Percentiles rank a stretch among this genome's conserved stretches.
These are phyloP conservation scores for Metschnikowia sp. DNA, from an alignment of 805 yeast species.

Conservation along the genomic window DNA sequence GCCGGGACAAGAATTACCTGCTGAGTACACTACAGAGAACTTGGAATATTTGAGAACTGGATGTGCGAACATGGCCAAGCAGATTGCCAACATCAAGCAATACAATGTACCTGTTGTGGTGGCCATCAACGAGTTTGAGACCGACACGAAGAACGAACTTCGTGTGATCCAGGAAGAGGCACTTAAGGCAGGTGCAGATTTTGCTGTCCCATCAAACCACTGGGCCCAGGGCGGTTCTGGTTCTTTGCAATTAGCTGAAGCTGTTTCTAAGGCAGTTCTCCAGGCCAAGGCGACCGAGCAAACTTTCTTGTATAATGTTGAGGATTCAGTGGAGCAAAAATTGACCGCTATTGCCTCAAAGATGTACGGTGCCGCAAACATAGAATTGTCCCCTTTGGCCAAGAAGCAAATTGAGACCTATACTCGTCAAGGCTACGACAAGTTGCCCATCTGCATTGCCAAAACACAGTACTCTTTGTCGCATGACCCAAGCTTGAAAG, in stretches of 20 bases:
- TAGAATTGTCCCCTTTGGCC: constrained; percentile 82
- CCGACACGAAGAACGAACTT: constrained; percentile 80
- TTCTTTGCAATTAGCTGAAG: constrained; percentile 77
- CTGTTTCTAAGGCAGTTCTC: constrained; percentile 70
- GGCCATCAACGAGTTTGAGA: constrained; percentile 83
- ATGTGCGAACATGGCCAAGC: constrained; percentile 85
- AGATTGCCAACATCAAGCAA: constrained; percentile 76
- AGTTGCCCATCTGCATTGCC: constrained; percentile 93
- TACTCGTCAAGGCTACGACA: constrained; percentile 82
- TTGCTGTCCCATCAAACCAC: constrained; percentile 87
- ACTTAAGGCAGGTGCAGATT: constrained; percentile 85
- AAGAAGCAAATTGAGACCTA: constrained; percentile 75
- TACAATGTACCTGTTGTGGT: constrained; percentile 93
- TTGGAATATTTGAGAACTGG: constrained; percentile 75
- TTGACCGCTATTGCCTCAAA: constrained; percentile 72
- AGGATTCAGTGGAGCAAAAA: constrained; percentile 75
- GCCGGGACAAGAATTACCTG: constrained; percentile 86
- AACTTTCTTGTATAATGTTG: constrained; percentile 63
- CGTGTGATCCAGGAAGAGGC: constrained; percentile 78
- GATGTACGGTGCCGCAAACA: constrained; percentile 89
- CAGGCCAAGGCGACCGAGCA: constrained; percentile 24
- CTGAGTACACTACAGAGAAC: constrained; percentile 76
- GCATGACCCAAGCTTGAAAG: constrained; percentile 89
- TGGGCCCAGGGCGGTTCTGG: constrained; percentile 97
- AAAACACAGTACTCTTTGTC: constrained; percentile 96